phyloP scores from a whole-genome alignment of 2,329 filamentous ascomycete species.

The Phyllosticta citribraziliensis region DNA sequence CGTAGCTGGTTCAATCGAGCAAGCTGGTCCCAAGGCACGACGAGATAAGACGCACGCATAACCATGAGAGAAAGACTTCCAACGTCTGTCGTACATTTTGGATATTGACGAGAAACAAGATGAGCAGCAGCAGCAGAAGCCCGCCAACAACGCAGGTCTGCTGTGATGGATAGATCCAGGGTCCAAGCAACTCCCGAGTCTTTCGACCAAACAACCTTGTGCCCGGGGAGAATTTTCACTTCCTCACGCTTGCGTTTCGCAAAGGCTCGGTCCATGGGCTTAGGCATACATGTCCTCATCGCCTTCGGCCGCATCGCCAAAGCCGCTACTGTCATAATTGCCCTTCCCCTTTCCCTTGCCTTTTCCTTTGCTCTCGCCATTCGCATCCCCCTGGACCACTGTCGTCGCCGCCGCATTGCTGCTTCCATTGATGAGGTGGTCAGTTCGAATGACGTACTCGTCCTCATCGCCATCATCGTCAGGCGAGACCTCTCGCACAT shows the following conservation, averaged over 20 bases:
- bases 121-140: too few relatives aligned
- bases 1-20: too few relatives aligned
- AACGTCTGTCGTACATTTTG: too few relatives aligned
- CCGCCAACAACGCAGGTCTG: too few relatives aligned
- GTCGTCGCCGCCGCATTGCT: constrained; percentile 17
- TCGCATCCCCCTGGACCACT: constrained; percentile 21
- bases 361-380: constrained; percentile 25
- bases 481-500: neutral
- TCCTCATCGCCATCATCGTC: constrained; percentile 28
- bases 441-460: constrained; percentile 31
- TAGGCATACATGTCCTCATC: constrained; percentile 35
- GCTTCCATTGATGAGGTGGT: constrained; percentile 26
- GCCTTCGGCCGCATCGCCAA: constrained; percentile 30
- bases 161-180: too few relatives aligned
- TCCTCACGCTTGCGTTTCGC: neutral
- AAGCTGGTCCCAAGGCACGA: too few relatives aligned
- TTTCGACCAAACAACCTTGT: too few relatives aligned
- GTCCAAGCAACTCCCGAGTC: too few relatives aligned
- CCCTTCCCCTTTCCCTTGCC: constrained; percentile 10
- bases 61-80: too few relatives aligned
- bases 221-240: neutral
- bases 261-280: too few relatives aligned
- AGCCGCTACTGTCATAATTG: constrained; percentile 27
- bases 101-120: too few relatives aligned
- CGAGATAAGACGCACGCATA: too few relatives aligned